Percentiles rank a stretch among this genome's conserved stretches.
Conservation (phyloP, 192 early-diverging fungal genomes). For the Backusella circina region DNA sequence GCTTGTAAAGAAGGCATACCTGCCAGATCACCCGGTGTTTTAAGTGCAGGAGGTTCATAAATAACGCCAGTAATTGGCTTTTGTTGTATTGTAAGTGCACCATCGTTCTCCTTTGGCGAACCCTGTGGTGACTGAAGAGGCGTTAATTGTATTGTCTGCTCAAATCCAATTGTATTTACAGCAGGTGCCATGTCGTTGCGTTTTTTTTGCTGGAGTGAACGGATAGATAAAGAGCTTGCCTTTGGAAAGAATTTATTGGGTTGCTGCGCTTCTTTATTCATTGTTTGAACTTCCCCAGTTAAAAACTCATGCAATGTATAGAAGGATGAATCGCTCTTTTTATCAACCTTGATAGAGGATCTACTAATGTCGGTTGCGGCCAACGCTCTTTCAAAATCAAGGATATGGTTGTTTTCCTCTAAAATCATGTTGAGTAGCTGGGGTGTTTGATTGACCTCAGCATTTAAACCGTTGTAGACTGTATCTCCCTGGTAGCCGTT, state of each 20-base stretch:
- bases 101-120: not conserved
- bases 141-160: not conserved
- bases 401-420: not conserved
- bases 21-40: slow-evolving; percentile 13
- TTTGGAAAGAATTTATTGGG: slow-evolving; percentile 5
- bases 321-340: too few species aligned
- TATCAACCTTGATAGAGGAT: not conserved
- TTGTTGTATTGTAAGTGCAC: not conserved
- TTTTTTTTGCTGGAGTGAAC: not conserved
- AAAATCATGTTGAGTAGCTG: not conserved
- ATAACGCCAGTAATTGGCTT: slow-evolving; percentile 10
- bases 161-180: not conserved
- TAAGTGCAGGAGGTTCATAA: slow-evolving; percentile 1
- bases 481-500: not conserved
- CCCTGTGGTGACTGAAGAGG: not conserved
- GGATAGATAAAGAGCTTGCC: not conserved
- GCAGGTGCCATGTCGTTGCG: not conserved
- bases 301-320: not conserved
- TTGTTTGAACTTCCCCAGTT: not conserved
- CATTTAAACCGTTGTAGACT: not conserved
- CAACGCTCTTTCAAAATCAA: slow-evolving; percentile 6
- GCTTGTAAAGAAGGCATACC: slow-evolving; percentile 27
- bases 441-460: not conserved
- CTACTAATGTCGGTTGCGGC: not conserved
- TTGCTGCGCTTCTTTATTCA: not conserved